Conservation (phyloP, 768 basidiomycete genomes). For the Psilocybe azurescens region DNA sequence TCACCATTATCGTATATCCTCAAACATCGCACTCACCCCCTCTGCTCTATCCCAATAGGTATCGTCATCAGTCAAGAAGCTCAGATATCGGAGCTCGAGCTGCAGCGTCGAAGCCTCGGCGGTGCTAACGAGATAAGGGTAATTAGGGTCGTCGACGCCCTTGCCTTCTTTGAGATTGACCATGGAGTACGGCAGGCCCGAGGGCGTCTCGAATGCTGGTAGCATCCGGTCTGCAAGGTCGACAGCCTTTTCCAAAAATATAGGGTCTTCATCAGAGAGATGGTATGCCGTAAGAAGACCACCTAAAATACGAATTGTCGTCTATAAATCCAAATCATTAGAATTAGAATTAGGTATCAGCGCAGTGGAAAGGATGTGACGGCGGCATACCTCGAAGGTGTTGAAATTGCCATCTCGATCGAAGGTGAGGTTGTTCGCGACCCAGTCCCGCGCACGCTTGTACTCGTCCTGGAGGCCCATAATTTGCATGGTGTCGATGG, state of each 20-base stretch:
- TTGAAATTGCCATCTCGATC: slow-evolving; percentile 84
- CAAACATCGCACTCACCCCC: slow-evolving; percentile 44
- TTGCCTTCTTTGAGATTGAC: slow-evolving; percentile 71
- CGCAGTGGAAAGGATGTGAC: slow-evolving; percentile 44
- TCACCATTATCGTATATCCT: not conserved
- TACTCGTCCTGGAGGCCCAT: slow-evolving; percentile 89
- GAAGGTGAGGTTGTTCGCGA: slow-evolving; percentile 70
- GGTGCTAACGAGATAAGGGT: slow-evolving; percentile 71
- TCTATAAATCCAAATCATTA: slow-evolving; percentile 49
- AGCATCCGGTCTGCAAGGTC: slow-evolving; percentile 88
- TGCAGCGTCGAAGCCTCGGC: slow-evolving; percentile 89
- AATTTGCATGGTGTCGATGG: slow-evolving; percentile 87
- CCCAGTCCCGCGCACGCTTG: slow-evolving; percentile 78
- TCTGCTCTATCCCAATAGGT: slow-evolving; percentile 88
- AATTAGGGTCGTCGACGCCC: slow-evolving; percentile 66
- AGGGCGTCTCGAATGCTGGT: slow-evolving; percentile 80
- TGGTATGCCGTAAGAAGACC: slow-evolving; percentile 89
- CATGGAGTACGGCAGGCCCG: slow-evolving; percentile 78
- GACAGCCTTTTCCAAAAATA: slow-evolving; percentile 78
- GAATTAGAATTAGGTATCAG: slow-evolving; percentile 60
- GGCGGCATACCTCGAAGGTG: slow-evolving; percentile 79
- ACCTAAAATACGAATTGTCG: slow-evolving; percentile 91
- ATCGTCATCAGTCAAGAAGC: slow-evolving; percentile 74
- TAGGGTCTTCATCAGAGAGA: slow-evolving; percentile 69
- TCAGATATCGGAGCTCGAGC: slow-evolving; percentile 89